Percentiles rank a stretch among this genome's conserved stretches.
These are phyloP conservation scores for Porphyrellus cyaneotinctus DNA, from an alignment of 768 basidiomycete species.

Conservation along the genomic window DNA sequence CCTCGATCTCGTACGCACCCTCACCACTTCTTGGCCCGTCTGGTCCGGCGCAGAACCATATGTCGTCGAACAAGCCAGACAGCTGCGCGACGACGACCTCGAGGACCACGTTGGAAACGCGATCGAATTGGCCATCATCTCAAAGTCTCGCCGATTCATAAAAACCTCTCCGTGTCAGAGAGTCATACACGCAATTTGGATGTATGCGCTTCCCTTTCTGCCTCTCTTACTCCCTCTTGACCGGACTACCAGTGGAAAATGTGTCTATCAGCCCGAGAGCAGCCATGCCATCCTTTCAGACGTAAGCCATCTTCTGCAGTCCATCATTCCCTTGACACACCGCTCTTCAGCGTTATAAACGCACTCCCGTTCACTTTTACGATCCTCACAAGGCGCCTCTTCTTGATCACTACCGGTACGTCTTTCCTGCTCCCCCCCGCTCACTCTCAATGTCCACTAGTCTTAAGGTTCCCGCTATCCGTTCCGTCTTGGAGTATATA, in stretches of 20 bases:
- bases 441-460: conserved; percentile 33
- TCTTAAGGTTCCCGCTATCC: conserved; percentile 89
- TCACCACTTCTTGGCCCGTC: conserved; percentile 79
- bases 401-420: conserved; percentile 91
- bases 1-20: conserved; percentile 62
- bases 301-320: conserved; percentile 39
- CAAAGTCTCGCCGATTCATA: conserved; percentile 84
- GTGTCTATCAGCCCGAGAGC: conserved; percentile 87
- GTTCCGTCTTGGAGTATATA: conserved; percentile 82
- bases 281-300: conserved; percentile 88
- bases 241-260: conserved; percentile 60
- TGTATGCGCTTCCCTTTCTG: conserved; percentile 38
- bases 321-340: not conserved
- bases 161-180: conserved; percentile 86
- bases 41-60: conserved; percentile 68
- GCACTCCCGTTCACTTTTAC: conserved; percentile 88
- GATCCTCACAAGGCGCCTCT: conserved; percentile 91
- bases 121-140: conserved; percentile 87
- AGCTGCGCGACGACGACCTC: conserved; percentile 65
- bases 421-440: not conserved
- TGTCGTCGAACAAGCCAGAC: conserved; percentile 53
- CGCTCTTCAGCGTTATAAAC: conserved; percentile 79
- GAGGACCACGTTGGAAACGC: conserved; percentile 86
- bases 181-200: conserved; percentile 82
- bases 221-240: conserved; percentile 13